These are phyloP conservation scores for Sphaerobolus stellatus DNA, from an alignment of 1,284 basidiomycete species.

Conservation along the genomic window DNA sequence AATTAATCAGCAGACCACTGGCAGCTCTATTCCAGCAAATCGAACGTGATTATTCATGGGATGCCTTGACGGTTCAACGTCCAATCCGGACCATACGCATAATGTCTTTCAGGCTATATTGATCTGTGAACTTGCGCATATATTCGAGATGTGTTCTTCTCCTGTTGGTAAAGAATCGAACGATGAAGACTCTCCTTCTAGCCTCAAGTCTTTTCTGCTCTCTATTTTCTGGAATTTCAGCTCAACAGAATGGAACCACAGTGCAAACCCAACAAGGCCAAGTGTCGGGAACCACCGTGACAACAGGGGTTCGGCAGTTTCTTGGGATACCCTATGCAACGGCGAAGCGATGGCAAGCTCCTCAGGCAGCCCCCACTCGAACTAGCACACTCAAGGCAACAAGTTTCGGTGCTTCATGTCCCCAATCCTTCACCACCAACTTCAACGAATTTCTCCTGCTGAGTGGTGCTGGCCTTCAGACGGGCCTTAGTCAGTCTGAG, in stretches of 20 bases:
- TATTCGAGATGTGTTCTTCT: no score
- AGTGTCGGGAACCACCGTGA: background rate
- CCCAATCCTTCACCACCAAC: background rate
- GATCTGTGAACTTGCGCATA: no score
- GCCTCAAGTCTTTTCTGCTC: no score
- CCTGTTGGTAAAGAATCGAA: no score
- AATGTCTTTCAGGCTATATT: no score
- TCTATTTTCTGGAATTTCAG: no score
- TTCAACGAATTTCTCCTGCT: constrained; percentile 4
- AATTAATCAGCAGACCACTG: no score
- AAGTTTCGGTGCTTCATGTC: constrained; percentile 1
- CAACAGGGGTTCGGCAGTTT: constrained; percentile 1
- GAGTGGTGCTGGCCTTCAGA: constrained; percentile 1
- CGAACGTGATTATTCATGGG: no score
- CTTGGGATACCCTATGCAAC: constrained; percentile 9
- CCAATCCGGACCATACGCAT: no score
- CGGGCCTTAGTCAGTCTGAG: constrained; percentile 1
- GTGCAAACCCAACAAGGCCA: constrained; percentile 7
- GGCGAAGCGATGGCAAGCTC: constrained; percentile 8
- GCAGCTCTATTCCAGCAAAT: no score
- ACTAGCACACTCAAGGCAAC: constrained; percentile 4
- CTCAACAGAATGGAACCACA: constrained; percentile 3
- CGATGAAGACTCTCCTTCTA: no score
- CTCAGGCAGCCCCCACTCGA: constrained; percentile 5
- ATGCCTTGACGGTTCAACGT: no score